These are phyloP conservation scores for Cynanchum wilfordii DNA, from an alignment of 257 asterid species.

Conservation along the genomic window DNA sequence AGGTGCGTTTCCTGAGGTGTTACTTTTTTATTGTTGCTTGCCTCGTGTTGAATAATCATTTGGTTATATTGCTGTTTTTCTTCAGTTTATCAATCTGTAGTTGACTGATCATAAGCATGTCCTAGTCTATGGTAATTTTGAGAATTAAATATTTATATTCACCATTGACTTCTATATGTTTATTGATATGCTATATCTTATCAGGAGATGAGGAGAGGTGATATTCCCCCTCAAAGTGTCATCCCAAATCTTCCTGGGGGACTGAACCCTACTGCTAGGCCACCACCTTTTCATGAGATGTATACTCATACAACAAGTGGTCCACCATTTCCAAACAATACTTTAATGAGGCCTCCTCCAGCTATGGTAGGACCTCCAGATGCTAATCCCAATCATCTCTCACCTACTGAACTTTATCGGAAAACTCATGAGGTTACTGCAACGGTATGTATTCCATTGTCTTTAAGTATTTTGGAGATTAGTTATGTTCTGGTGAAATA, in stretches of 20 bases:
- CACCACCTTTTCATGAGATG: conserved; percentile 55
- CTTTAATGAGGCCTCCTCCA: conserved; percentile 57
- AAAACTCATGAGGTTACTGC: conserved; percentile 93
- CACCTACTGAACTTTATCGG: conserved; percentile 70
- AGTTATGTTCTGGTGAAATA: not conserved
- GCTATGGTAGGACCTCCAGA: conserved; percentile 68
- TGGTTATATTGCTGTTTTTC: not conserved
- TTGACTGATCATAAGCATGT: not conserved
- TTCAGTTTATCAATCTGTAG: not conserved
- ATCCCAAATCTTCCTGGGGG: conserved; percentile 53
- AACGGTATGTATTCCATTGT: conserved; percentile 52
- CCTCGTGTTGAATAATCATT: no score
- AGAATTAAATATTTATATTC: not conserved
- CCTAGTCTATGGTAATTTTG: not conserved
- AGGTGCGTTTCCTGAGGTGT: conserved; percentile 34
- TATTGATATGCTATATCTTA: conserved; percentile 18
- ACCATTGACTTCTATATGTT: not conserved
- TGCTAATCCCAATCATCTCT: conserved; percentile 51
- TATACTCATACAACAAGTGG: conserved; percentile 55
- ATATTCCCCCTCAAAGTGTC: conserved; percentile 49
- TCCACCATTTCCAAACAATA: conserved; percentile 52
- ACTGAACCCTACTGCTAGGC: conserved; percentile 35
- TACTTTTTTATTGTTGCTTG: not conserved
- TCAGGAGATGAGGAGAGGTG: conserved; percentile 72
- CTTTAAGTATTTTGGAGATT: not conserved